A percentile compares a stretch with the other conserved stretches of the same genome.
Conservation (phyloP, 2,329 filamentous ascomycete species). For the Cladosporium sp. region DNA sequence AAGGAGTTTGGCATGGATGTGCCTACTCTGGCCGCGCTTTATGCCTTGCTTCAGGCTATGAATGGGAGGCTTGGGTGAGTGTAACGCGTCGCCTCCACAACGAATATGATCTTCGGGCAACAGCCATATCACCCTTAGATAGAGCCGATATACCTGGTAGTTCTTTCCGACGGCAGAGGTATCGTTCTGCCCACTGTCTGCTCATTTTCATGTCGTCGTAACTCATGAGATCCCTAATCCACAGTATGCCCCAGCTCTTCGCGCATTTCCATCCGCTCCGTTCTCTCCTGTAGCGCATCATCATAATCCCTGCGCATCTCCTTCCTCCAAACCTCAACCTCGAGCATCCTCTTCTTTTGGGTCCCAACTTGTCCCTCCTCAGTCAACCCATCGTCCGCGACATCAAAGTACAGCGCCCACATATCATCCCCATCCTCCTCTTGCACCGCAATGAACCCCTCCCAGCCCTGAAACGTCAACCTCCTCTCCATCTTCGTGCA, state of each 20-base stretch:
- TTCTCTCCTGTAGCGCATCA: conserved; percentile 21
- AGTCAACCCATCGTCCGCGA: conserved; percentile 15
- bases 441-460: conserved; percentile 19
- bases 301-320: conserved; percentile 23
- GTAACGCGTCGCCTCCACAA: not conserved
- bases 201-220: no score
- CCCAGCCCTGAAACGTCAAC: conserved; percentile 19
- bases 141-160: no score
- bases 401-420: conserved; percentile 20
- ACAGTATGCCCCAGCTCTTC: conserved; percentile 13
- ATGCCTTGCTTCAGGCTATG: conserved; percentile 26
- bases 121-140: no score
- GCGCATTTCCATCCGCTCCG: conserved; percentile 20
- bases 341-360: conserved; percentile 25
- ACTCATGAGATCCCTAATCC: not conserved
- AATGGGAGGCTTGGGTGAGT: conserved; percentile 18
- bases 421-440: conserved; percentile 18
- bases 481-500: conserved; percentile 17
- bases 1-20: conserved; percentile 35
- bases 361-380: conserved; percentile 20
- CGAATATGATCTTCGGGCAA: not conserved
- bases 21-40: conserved; percentile 36
- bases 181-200: no score
- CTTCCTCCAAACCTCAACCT: conserved; percentile 27
- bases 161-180: no score